Base-by-base conservation (phyloP, 768 basidiomycete species). In the Pulveroboletus ravenelii region DNA sequence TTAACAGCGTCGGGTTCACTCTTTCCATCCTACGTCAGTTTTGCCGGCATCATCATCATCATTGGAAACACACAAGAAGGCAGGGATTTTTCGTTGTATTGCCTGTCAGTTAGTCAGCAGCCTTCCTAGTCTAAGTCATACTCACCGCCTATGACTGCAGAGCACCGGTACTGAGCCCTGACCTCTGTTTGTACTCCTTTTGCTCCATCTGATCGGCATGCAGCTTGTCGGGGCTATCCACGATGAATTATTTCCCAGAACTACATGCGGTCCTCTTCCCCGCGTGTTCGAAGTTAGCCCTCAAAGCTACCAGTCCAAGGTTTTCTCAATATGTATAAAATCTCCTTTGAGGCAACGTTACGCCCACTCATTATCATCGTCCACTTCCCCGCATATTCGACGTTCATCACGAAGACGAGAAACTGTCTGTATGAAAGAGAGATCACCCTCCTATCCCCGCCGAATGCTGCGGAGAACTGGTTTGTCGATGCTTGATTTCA, bases 401-500 rank as follows among this genome's bases (percentile, higher is more conserved):
- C 61, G 56, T 48, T 61, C 43, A 53, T 53, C 29, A 55, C 51
- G 42, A 47, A 43, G 47, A 51, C 42, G 54, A 58, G n/a, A n/a
- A n/a, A n/a, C n/a, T n/a, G 13, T 44, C 23, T 41, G 48, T 51
- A 60, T 60, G 35, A 45, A 56, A 13, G 31, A 53, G 23, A 37
- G 34, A 60, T 55, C 48, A 29, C 56, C 66, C 29, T 14, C 52
- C 55, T 66, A 60, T 48, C 40, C 6, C 64, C 64, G 45, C 52
- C 52, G 34, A 51, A 42, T 54, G 38, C 35, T 49, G 31, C 45
- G 50, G 53, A 20, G 43, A 52, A 37, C 10, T 50, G 20, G 13
- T 45, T 30, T 35, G 36, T 51, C 48, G 32, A n/a, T 44, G 17
- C 40, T 48, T 36, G 38, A 35, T 35, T 41, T 40, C 20, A 31